These are phyloP conservation scores for Leptographium lundbergii DNA, from an alignment of 2,329 filamentous ascomycete genomes.

Conservation along the genomic window DNA sequence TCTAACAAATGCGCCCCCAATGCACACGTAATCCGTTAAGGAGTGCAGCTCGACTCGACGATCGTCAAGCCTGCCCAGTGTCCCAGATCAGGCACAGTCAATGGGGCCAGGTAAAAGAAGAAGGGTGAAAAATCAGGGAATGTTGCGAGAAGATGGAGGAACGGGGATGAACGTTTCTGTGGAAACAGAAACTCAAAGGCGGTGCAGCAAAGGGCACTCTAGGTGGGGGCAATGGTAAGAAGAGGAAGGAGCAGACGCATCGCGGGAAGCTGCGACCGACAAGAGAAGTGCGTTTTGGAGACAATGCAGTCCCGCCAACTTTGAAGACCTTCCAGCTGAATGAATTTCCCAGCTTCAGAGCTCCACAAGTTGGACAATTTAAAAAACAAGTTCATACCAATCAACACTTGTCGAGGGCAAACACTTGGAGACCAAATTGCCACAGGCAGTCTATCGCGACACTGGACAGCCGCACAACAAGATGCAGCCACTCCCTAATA, in stretches of 20 bases:
- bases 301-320: neutral
- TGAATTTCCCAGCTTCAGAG: neutral
- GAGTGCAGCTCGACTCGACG: neutral
- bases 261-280: neutral
- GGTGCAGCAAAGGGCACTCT: neutral
- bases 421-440: neutral
- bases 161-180: neutral
- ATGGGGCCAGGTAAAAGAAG: neutral
- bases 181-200: neutral
- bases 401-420: conserved; percentile 11
- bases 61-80: neutral
- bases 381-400: neutral
- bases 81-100: neutral
- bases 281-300: neutral
- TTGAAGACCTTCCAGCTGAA: neutral
- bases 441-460: conserved; percentile 1
- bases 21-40: neutral
- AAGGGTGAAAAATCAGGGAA: neutral
- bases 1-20: neutral
- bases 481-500: neutral
- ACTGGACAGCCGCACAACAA: neutral
- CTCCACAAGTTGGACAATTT: neutral
- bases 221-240: neutral
- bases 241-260: neutral
- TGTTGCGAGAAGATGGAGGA: neutral